phyloP scores from a whole-genome alignment of 2,329 filamentous ascomycete genomes.

The Alternaria ethzedia region DNA sequence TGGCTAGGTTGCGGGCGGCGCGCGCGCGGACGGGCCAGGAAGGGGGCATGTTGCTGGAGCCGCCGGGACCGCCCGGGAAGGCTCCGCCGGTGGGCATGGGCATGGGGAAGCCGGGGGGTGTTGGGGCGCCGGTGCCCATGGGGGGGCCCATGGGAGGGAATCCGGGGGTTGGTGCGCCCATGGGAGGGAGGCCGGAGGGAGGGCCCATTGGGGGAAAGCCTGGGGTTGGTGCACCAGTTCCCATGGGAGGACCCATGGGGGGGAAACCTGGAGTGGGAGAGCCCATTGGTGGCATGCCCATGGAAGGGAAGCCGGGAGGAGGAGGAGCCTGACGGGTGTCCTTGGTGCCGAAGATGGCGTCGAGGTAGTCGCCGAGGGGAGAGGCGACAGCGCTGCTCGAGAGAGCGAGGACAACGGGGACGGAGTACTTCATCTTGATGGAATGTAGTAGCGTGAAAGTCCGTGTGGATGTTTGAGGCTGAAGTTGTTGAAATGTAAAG shows the following conservation, averaged over 20 bases:
- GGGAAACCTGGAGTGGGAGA: neutral
- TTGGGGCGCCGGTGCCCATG: neutral
- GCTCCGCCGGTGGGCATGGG: slow-evolving; percentile 4
- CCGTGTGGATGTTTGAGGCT: neutral
- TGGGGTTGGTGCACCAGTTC: neutral
- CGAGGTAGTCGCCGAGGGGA: slow-evolving; percentile 17
- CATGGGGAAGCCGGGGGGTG: slow-evolving; percentile 8
- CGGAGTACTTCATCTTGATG: slow-evolving; percentile 26
- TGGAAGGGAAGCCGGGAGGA: neutral
- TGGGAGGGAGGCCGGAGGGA: neutral
- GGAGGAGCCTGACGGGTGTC: slow-evolving; percentile 9
- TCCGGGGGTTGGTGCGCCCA: neutral
- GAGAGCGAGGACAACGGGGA: slow-evolving; percentile 31
- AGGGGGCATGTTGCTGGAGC: neutral
- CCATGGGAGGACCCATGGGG: neutral
- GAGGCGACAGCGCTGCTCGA: slow-evolving; percentile 28
- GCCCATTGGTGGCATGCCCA: neutral
- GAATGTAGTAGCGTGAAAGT: too few species aligned
- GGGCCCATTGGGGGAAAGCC: slow-evolving; percentile 1
- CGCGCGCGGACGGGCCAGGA: neutral
- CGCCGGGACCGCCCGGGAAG: neutral
- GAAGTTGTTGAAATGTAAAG: neutral
- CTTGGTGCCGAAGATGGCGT: slow-evolving; percentile 20
- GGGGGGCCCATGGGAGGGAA: neutral
- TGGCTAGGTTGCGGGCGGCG: slow-evolving; percentile 4